A percentile compares a stretch with the other conserved stretches of the same genome.
These are phyloP conservation scores for Angomonas ambiguus DNA, from an alignment of 208 protist genomes.

Conservation along the genomic window DNA sequence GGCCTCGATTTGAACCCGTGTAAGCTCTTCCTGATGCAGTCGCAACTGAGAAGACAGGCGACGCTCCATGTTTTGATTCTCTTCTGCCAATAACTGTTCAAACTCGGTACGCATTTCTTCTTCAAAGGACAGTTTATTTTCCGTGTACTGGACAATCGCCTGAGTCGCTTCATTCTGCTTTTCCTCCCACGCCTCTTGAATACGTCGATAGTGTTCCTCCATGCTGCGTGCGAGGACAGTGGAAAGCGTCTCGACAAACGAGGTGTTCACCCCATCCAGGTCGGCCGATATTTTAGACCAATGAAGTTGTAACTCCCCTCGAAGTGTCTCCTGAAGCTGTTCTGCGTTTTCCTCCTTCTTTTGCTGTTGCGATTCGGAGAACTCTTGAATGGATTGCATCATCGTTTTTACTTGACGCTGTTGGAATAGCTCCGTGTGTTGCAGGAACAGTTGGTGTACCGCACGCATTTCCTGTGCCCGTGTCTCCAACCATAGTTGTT, in stretches of 20 bases:
- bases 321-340: neutral
- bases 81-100: neutral
- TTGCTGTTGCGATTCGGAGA: neutral
- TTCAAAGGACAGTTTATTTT: constrained; percentile 1
- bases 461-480: neutral
- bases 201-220: neutral
- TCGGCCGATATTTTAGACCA: neutral
- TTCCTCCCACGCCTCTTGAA: neutral
- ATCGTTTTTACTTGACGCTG: neutral
- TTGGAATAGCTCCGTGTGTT: neutral
- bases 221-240: neutral
- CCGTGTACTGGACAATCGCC: neutral
- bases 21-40: neutral
- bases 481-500: neutral
- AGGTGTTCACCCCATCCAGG: neutral
- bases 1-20: neutral
- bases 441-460: neutral
- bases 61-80: neutral
- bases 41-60: neutral
- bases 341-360: neutral
- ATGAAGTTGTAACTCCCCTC: neutral
- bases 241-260: neutral
- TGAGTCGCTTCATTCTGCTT: neutral
- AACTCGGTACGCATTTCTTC: neutral
- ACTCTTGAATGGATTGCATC: neutral